Evolutionary conservation across 345 rosid species (phyloP).

Genomic region (Gossypium herbaceum): DNA sequence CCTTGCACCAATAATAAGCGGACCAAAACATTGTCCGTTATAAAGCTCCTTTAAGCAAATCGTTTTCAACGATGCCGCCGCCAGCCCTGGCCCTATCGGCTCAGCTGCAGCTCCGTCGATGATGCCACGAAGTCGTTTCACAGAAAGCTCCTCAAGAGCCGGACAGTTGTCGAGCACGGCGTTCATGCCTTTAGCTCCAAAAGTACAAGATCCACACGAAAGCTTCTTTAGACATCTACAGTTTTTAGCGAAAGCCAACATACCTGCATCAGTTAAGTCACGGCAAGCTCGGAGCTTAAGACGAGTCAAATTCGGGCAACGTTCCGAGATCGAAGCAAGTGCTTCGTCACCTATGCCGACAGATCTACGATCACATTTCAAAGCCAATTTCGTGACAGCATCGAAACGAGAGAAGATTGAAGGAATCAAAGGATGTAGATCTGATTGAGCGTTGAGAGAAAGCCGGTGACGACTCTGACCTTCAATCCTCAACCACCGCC

Average conservation of each 20-base stretch:
- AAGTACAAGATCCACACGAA: slow-evolving; percentile 75
- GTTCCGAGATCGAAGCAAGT: slow-evolving; percentile 48
- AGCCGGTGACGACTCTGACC: slow-evolving; percentile 86
- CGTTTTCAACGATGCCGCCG: slow-evolving; percentile 51
- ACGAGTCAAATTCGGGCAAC: slow-evolving; percentile 65
- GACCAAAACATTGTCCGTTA: slow-evolving; percentile 75
- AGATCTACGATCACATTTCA: slow-evolving; percentile 78
- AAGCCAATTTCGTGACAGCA: slow-evolving; percentile 75
- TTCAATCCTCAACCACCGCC: slow-evolving; percentile 68
- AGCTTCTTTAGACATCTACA: slow-evolving; percentile 73
- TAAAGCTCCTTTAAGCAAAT: slow-evolving; percentile 71
- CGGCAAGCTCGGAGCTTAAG: slow-evolving; percentile 84
- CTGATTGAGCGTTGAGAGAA: slow-evolving; percentile 64
- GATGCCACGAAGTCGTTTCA: slow-evolving; percentile 76
- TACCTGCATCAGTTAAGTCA: slow-evolving; percentile 67
- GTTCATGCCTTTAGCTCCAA: slow-evolving; percentile 82
- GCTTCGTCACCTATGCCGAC: slow-evolving; percentile 73
- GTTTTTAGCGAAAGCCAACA: slow-evolving; percentile 58
- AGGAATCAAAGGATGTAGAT: slow-evolving; percentile 46
- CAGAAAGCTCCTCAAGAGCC: slow-evolving; percentile 63
- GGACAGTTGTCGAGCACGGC: slow-evolving; percentile 75
- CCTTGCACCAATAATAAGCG: slow-evolving; percentile 58
- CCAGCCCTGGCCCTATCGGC: slow-evolving; percentile 59
- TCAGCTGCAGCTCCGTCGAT: slow-evolving; percentile 50
- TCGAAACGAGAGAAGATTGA: slow-evolving; percentile 75